Conservation (phyloP, 2,329 filamentous ascomycete species). For the Colletotrichum spinosum region DNA sequence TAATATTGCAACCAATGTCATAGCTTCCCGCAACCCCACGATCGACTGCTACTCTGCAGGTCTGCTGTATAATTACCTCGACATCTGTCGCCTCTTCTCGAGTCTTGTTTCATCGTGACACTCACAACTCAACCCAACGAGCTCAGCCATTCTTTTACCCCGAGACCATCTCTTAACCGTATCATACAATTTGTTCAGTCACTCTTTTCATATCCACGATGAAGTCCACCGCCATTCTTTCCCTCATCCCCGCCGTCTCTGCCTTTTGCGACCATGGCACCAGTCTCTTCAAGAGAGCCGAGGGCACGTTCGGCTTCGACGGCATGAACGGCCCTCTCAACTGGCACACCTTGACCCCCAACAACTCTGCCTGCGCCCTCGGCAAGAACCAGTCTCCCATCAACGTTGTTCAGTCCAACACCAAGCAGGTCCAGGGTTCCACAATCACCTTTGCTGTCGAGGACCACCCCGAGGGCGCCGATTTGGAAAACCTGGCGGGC, state of each 20-base stretch:
- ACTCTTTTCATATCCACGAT: conserved; percentile 30
- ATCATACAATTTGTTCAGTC: background rate
- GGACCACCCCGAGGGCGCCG: conserved; percentile 48
- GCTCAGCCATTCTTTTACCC: conserved; percentile 20
- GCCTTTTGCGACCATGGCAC: conserved; percentile 51
- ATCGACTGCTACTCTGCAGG: conserved; percentile 17
- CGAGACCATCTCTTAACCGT: background rate
- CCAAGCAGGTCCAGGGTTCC: conserved; percentile 42
- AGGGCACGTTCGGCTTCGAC: conserved; percentile 54
- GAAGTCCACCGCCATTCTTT: conserved; percentile 39
- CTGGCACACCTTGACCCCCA: conserved; percentile 61
- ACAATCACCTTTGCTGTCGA: conserved; percentile 51
- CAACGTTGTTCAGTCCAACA: conserved; percentile 53
- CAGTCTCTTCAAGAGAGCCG: conserved; percentile 42
- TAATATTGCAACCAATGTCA: conserved; percentile 23
- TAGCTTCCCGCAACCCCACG: conserved; percentile 15
- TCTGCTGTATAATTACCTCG: conserved; percentile 26
- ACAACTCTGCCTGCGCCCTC: conserved; percentile 59
- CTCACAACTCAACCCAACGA: conserved; percentile 12
- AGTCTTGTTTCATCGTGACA: conserved; percentile 7
- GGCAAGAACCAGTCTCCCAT: conserved; percentile 68
- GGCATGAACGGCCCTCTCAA: conserved; percentile 60
- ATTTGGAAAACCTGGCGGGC: conserved; percentile 63
- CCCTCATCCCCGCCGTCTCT: conserved; percentile 40
- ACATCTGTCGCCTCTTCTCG: conserved; percentile 18